phyloP scores from a whole-genome alignment of 176 grass and related monocot genomes.

The Avena eriantha region DNA sequence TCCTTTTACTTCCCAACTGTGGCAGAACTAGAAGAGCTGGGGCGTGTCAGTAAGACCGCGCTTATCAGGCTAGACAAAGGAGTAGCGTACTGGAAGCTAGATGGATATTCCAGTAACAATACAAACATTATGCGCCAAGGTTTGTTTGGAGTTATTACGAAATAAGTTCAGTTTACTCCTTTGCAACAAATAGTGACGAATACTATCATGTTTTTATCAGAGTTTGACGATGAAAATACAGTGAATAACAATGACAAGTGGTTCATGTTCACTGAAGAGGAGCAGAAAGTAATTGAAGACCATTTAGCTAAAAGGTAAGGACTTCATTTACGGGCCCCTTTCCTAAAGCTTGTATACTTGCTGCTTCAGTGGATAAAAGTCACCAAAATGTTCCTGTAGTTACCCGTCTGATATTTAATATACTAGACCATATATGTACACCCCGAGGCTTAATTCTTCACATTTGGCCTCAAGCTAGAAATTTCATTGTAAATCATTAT shows the following conservation, averaged over 20 bases:
- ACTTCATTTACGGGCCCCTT: neutral
- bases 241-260: slow-evolving; percentile 47
- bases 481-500: neutral
- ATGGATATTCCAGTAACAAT: slow-evolving; percentile 41
- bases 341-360: neutral
- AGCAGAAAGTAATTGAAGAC: slow-evolving; percentile 49
- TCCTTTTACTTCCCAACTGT: slow-evolving; percentile 34
- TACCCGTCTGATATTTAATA: slow-evolving; percentile 23
- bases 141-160: slow-evolving; percentile 32
- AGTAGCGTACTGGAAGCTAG: slow-evolving; percentile 49
- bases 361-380: neutral
- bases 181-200: slow-evolving; percentile 19
- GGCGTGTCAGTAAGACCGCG: slow-evolving; percentile 48
- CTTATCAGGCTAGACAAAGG: slow-evolving; percentile 48
- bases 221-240: slow-evolving; percentile 29
- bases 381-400: neutral
- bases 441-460: neutral
- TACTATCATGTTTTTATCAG: slow-evolving; percentile 39
- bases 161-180: slow-evolving; percentile 16
- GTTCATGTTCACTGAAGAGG: slow-evolving; percentile 51
- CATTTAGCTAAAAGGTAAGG: slow-evolving; percentile 40
- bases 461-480: neutral
- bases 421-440: neutral
- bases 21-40: slow-evolving; percentile 44
- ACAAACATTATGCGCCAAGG: slow-evolving; percentile 50